phyloP scores from a whole-genome alignment of 345 rosid genomes.

The Reutealis trisperma region DNA sequence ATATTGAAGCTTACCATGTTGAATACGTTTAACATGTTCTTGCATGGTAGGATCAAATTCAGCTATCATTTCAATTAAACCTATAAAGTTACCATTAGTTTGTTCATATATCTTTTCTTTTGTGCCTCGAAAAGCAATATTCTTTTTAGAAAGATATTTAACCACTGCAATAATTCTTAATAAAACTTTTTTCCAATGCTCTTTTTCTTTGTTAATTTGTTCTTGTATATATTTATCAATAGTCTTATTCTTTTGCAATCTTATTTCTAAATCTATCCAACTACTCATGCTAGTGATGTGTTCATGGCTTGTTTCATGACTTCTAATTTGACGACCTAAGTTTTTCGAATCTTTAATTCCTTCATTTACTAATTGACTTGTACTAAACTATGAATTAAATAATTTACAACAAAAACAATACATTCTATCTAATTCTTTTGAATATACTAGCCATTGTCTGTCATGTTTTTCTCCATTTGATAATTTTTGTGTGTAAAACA shows the following conservation, averaged over 20 bases:
- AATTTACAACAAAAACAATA: too few species aligned
- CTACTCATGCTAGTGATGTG: neutral
- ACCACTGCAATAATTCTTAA: neutral
- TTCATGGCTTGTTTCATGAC: neutral
- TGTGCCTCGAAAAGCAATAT: neutral
- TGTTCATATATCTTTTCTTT: neutral
- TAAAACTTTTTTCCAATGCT: neutral
- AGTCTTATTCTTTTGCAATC: too few species aligned
- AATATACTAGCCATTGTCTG: too few species aligned
- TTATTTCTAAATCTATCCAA: neutral
- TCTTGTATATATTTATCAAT: neutral
- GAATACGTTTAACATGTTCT: neutral
- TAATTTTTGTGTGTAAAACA: too few species aligned
- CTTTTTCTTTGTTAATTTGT: neutral
- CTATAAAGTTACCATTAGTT: neutral
- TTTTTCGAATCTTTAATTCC: too few species aligned
- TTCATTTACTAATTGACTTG: too few species aligned
- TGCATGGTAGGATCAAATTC: neutral
- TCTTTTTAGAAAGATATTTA: neutral
- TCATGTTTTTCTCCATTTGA: too few species aligned
- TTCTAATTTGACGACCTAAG: too few species aligned
- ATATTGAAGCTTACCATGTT: neutral
- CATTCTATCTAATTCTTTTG: too few species aligned
- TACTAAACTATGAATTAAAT: neutral
- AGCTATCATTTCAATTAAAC: neutral